Percentiles rank a stretch among this genome's conserved stretches.
phyloP scores from a whole-genome alignment of 2,329 filamentous ascomycete species.

The Dactylellina haptotyla region DNA sequence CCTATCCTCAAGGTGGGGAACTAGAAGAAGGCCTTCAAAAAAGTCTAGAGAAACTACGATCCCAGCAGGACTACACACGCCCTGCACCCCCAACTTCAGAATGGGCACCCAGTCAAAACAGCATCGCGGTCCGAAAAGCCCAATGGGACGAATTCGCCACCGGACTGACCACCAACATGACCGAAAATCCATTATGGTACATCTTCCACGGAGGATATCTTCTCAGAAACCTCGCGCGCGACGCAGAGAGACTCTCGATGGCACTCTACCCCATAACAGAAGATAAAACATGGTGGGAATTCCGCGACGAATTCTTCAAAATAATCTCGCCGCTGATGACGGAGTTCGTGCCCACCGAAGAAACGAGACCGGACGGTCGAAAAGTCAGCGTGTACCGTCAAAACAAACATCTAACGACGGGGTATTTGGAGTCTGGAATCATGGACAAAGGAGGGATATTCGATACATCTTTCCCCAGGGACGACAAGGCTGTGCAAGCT shows the following conservation, averaged over 20 bases:
- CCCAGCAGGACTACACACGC: background rate
- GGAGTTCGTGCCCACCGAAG: background rate
- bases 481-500: constrained; percentile 1
- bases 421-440: background rate
- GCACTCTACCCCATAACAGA: background rate
- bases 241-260: constrained; percentile 1
- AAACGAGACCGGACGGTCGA: background rate
- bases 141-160: constrained; percentile 25
- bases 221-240: constrained; percentile 11
- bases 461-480: constrained; percentile 20
- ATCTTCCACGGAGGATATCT: constrained; percentile 10
- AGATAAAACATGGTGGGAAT: background rate
- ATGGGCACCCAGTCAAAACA: constrained; percentile 16
- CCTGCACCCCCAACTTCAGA: background rate
- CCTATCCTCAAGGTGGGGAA: constrained; percentile 1
- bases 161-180: constrained; percentile 20
- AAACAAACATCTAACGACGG: background rate
- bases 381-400: background rate
- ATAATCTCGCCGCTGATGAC: constrained; percentile 34
- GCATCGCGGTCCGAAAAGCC: constrained; percentile 8
- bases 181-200: constrained; percentile 37
- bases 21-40: background rate
- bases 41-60: constrained; percentile 1
- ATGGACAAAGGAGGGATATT: constrained; percentile 30
- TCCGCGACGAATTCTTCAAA: constrained; percentile 15